A percentile compares a stretch with the other conserved stretches of the same genome.
phyloP scores from a whole-genome alignment of 2,329 filamentous ascomycete species.

The Trichoderma atroviride region DNA sequence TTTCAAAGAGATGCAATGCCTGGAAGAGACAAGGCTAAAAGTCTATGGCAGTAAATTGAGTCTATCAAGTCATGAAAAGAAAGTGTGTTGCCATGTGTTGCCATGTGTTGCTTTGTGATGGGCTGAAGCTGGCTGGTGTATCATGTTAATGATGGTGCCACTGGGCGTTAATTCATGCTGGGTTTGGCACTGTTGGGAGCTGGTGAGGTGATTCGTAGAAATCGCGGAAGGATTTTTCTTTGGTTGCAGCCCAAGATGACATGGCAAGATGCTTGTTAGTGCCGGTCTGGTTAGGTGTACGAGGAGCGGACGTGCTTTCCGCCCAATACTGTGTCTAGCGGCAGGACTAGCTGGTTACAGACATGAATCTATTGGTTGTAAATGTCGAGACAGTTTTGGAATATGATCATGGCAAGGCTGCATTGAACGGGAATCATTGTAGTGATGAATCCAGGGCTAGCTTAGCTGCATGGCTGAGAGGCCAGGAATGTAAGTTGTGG shows the following conservation, averaged over 20 bases:
- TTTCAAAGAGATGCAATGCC: not conserved
- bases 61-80: not conserved
- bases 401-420: not conserved
- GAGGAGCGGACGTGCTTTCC: not conserved
- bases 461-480: not conserved
- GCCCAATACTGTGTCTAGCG: not conserved
- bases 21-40: not conserved
- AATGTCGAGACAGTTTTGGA: not conserved
- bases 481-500: not conserved
- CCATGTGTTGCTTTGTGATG: slow-evolving; percentile 1
- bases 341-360: not conserved
- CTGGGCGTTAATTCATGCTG: not conserved
- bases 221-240: not conserved
- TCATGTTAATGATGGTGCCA: not conserved
- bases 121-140: not conserved
- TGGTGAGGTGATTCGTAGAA: not conserved
- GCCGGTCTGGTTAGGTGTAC: not conserved
- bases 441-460: too few relatives aligned
- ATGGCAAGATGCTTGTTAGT: not conserved
- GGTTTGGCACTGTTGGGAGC: not conserved
- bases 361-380: not conserved
- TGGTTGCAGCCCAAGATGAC: not conserved
- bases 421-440: not conserved
- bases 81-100: not conserved
- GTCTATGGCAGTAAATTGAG: slow-evolving; percentile 2